A percentile compares a stretch with the other conserved stretches of the same genome.
These are phyloP conservation scores for Amanita inopinata DNA, from an alignment of 768 basidiomycete species.

Conservation along the genomic window DNA sequence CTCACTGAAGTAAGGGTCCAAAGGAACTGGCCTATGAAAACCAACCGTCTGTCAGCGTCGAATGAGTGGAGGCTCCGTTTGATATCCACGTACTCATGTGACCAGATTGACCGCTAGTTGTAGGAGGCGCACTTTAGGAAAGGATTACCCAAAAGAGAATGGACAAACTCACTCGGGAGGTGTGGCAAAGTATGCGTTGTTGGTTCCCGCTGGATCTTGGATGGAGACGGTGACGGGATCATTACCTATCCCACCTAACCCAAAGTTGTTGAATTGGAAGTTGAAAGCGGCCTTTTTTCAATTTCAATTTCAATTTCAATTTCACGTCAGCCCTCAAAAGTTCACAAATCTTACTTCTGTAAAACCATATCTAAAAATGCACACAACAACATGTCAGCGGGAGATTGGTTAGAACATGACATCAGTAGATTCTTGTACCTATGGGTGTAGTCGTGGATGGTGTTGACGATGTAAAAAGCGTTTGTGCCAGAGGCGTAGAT, in stretches of 20 bases:
- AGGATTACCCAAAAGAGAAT: not conserved
- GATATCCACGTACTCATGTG: not conserved
- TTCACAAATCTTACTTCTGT: slow-evolving; percentile 38
- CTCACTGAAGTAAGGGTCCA: slow-evolving; percentile 17
- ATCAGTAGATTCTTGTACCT: slow-evolving; percentile 7
- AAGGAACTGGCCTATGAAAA: slow-evolving; percentile 16
- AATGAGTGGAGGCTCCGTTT: slow-evolving; percentile 7
- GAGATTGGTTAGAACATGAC: not conserved
- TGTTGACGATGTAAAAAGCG: slow-evolving; percentile 52
- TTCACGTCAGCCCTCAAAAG: no score
- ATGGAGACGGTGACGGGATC: slow-evolving; percentile 46
- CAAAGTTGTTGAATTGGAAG: slow-evolving; percentile 54
- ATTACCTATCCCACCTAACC: slow-evolving; percentile 38
- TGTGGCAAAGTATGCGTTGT: slow-evolving; percentile 36
- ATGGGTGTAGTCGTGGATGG: slow-evolving; percentile 38
- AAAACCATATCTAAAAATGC: slow-evolving; percentile 46
- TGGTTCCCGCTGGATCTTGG: slow-evolving; percentile 36
- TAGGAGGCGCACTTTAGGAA: not conserved
- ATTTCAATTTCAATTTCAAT: no score
- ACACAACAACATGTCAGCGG: not conserved
- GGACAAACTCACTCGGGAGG: slow-evolving; percentile 27
- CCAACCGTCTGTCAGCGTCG: not conserved
- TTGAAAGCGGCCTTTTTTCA: slow-evolving; percentile 27
- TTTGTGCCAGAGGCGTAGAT: slow-evolving; percentile 42
- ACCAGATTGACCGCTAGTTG: not conserved